A percentile compares a stretch with the other conserved stretches of the same genome.
These are phyloP conservation scores for Colletotrichum sp. DNA, from an alignment of 2,329 filamentous ascomycete species.

Conservation along the genomic window DNA sequence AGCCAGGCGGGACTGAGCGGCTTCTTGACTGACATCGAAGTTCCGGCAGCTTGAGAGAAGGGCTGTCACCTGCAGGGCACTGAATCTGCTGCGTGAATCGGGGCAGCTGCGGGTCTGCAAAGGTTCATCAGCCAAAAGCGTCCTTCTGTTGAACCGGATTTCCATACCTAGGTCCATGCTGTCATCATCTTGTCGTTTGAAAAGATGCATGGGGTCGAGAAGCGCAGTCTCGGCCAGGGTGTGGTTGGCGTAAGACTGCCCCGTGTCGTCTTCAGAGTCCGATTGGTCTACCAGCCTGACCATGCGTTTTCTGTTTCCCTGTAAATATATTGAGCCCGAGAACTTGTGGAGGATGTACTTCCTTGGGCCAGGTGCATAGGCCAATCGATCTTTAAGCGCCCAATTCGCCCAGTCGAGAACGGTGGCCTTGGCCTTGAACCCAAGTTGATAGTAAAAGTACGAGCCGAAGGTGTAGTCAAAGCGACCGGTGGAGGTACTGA, in stretches of 20 bases:
- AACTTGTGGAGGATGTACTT: background rate
- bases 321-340: background rate
- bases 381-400: background rate
- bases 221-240: background rate
- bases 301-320: background rate
- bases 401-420: slow-evolving; percentile 1
- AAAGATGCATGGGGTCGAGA: background rate
- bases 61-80: background rate
- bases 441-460: background rate
- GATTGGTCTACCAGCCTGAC: background rate
- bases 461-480: background rate
- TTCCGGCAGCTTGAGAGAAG: background rate
- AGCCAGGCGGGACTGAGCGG: background rate
- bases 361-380: background rate
- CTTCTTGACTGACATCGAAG: background rate
- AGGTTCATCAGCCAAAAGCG: background rate
- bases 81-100: background rate
- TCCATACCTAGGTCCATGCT: background rate
- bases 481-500: background rate
- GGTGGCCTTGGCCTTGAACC: background rate
- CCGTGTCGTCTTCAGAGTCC: background rate
- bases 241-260: background rate
- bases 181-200: background rate
- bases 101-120: background rate
- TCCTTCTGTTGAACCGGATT: background rate